These are phyloP conservation scores for Albugo candida DNA, from an alignment of 352 stramenopile species.

Conservation along the genomic window DNA sequence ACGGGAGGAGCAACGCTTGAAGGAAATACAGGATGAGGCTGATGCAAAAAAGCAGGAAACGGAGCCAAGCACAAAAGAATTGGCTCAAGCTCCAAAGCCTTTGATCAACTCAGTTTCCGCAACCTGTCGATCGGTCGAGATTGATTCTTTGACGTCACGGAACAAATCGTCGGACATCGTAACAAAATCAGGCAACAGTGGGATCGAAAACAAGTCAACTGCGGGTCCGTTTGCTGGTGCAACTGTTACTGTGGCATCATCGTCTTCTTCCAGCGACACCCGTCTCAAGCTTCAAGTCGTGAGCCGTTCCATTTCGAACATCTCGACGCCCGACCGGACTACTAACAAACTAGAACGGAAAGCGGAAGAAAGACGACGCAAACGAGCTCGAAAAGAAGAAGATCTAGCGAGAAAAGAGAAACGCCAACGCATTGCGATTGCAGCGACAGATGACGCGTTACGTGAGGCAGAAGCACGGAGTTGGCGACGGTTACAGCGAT, in stretches of 20 bases:
- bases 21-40: conserved; percentile 2
- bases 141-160: not conserved
- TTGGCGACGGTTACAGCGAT: conserved; percentile 36
- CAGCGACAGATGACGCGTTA: conserved; percentile 59
- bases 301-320: conserved; percentile 19
- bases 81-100: not conserved
- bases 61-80: not conserved
- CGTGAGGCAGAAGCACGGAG: conserved; percentile 59
- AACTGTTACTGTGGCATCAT: not conserved
- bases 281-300: conserved; percentile 48
- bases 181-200: not conserved
- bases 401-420: conserved; percentile 62
- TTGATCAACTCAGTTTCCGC: not conserved
- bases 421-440: conserved; percentile 45
- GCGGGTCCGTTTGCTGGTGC: not conserved
- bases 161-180: conserved; percentile 4
- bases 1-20: not conserved
- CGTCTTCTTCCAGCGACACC: conserved; percentile 9
- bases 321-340: conserved; percentile 17
- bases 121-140: too few relatives aligned
- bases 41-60: conserved; percentile 3
- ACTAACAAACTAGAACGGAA: conserved; percentile 78
- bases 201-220: conserved; percentile 4
- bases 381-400: conserved; percentile 46
- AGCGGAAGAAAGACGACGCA: conserved; percentile 64